Base-by-base conservation (phyloP, 2,329 filamentous ascomycete species). In the Trichophyton verrucosum region DNA sequence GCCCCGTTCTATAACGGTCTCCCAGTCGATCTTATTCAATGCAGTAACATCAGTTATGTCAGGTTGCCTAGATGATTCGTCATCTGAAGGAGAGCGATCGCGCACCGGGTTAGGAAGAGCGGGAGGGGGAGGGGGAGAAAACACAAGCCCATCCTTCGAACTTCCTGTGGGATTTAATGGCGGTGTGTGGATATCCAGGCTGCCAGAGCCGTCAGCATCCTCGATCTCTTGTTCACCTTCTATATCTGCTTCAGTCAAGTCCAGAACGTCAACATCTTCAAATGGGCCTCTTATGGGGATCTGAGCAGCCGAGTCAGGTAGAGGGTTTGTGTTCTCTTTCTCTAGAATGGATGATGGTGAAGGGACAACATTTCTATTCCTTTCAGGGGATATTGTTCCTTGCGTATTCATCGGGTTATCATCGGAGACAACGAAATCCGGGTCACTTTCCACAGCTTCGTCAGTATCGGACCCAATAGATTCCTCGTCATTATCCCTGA, bases 121-220 rank as follows among this genome's bases (percentile, higher is more conserved):
- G n/a, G 46, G 2, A 27, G 46, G 13, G 20, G 46, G 1, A 15
- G 20, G 22, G 9, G 46, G 5, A 5, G 46, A 13, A 51, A 51
- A 51, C 46, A 3, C 20, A 51, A 27, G 20, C 20, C 33, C 42
- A 58, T 46, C 20, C 6, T 40, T 44, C 22, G 30, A 56, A 22
- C 11, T 38, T 20, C 61, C 61, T 2, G 66, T 61, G 2, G 71
- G 68, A 63, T 74, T 73, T 6, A 75, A 60, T 30, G 72, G 70
- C 5, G 73, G 73, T 0, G 74, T 76, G 24, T 68, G 66, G 5
- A 75, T 70, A 22, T 64, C 65, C 4, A 71, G 66, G 11, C 68
- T 67, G 27, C 67, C 44, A 20, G 24, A 36, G 27, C 61, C 60
- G 3, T 63, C 51, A 17, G n/a, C 36, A 13, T n/a, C 56, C n/a